Conservation (phyloP, 179 eudicot species). For the Gypsophila paniculata region DNA sequence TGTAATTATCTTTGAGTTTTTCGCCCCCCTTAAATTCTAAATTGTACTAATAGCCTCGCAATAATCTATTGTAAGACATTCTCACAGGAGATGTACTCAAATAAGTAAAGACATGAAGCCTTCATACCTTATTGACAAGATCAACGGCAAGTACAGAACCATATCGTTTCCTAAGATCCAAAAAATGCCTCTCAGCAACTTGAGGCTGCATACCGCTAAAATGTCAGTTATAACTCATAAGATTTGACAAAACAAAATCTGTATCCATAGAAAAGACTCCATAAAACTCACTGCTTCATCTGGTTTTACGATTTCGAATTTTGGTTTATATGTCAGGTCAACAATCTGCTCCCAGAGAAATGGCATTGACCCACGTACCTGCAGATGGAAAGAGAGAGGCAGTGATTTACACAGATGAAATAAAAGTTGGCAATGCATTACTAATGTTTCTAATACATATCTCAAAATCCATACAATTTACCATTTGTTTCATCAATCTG, state of each 20-base stretch:
- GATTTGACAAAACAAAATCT: not conserved
- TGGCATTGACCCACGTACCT: conserved; percentile 97
- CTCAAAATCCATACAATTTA: too few species aligned
- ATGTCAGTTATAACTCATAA: conserved; percentile 9
- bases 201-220: conserved; percentile 50
- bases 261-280: not conserved
- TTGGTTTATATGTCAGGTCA: conserved; percentile 92
- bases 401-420: conserved; percentile 9
- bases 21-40: too few species aligned
- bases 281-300: conserved; percentile 70
- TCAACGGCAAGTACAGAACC: conserved; percentile 87
- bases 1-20: too few species aligned
- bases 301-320: conserved; percentile 65
- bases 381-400: conserved; percentile 28
- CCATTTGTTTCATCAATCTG: not conserved
- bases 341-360: conserved; percentile 96
- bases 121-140: conserved; percentile 82
- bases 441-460: too few species aligned
- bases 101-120: conserved; percentile 5
- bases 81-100: too few species aligned
- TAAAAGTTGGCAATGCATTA: too few species aligned
- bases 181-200: conserved; percentile 80
- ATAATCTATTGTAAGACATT: too few species aligned
- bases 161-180: conserved; percentile 83
- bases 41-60: too few species aligned